A percentile compares a stretch with the other conserved stretches of the same genome.
Evolutionary conservation across 164 flowering plant genomes (phyloP).

Genomic region (Protea cynaroides): DNA sequence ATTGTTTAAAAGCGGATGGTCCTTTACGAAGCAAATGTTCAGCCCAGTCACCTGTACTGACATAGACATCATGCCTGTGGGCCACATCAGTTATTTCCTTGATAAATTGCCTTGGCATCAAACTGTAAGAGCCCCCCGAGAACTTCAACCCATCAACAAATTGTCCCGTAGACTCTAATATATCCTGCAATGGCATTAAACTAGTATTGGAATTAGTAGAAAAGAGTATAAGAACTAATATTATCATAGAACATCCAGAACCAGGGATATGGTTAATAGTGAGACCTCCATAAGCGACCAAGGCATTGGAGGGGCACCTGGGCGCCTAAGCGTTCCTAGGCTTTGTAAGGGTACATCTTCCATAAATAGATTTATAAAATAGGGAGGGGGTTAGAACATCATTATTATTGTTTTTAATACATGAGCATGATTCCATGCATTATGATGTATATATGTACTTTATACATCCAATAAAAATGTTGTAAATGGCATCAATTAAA

Average conservation of each 20-base stretch:
- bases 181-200: slow-evolving; percentile 39
- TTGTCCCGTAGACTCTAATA: slow-evolving; percentile 78
- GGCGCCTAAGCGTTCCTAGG: too few relatives aligned
- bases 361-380: too few relatives aligned
- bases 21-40: slow-evolving; percentile 65
- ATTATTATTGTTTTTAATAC: too few relatives aligned
- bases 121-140: slow-evolving; percentile 71
- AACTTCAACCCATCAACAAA: slow-evolving; percentile 91
- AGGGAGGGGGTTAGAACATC: too few relatives aligned
- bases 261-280: too few relatives aligned
- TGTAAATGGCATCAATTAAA: too few relatives aligned
- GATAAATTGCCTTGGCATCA: slow-evolving; percentile 57
- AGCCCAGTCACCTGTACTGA: slow-evolving; percentile 91
- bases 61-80: slow-evolving; percentile 79
- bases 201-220: not conserved
- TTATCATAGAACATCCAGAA: not conserved
- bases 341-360: too few relatives aligned
- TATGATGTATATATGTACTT: too few relatives aligned
- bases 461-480: too few relatives aligned
- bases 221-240: not conserved
- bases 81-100: slow-evolving; percentile 69
- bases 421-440: too few relatives aligned
- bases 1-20: slow-evolving; percentile 64
- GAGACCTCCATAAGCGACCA: too few relatives aligned
- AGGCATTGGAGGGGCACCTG: too few relatives aligned